phyloP scores from a whole-genome alignment of 352 stramenopile genomes.

The Hyaloperonospora arabidopsidis region DNA sequence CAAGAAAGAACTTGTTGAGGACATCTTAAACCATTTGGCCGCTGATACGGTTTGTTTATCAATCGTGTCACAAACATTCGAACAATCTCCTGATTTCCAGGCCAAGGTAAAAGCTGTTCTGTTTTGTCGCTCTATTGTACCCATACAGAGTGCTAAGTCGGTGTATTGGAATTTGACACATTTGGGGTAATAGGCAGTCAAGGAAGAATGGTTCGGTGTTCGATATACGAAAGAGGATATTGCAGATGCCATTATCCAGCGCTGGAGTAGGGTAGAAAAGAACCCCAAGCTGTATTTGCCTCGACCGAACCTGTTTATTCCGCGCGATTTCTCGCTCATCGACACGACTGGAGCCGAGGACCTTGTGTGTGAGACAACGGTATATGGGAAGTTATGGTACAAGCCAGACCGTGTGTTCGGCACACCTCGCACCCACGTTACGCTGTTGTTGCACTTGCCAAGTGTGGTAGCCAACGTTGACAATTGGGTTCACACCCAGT shows the following conservation, averaged over 20 bases:
- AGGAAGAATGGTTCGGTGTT: conserved; percentile 61
- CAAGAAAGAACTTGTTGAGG: conserved; percentile 31
- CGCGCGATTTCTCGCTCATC: conserved; percentile 55
- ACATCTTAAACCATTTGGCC: conserved; percentile 40
- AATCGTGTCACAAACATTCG: conserved; percentile 41
- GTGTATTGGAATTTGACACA: conserved; percentile 1
- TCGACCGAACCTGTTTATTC: conserved; percentile 63
- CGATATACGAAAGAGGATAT: conserved; percentile 49
- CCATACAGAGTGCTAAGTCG: conserved; percentile 1
- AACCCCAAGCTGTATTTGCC: conserved; percentile 51
- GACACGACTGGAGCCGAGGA: conserved; percentile 21
- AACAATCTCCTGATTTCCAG: conserved; percentile 33
- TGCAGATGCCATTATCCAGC: conserved; percentile 17
- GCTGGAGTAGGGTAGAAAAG: conserved; percentile 31
- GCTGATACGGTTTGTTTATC: conserved; percentile 45
- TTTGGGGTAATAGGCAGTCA: conserved; percentile 16
- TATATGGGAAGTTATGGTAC: conserved; percentile 58
- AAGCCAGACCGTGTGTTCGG: conserved; percentile 50
- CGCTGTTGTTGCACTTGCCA: conserved; percentile 46
- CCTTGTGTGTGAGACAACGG: conserved; percentile 27
- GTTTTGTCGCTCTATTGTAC: no score
- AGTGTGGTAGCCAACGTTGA: conserved; percentile 33
- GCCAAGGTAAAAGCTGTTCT: conserved; percentile 18
- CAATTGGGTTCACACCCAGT: conserved; percentile 37
- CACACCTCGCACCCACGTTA: conserved; percentile 52